These are phyloP conservation scores for Cladobotryum mycophilum DNA, from an alignment of 2,329 filamentous ascomycete genomes.

Conservation along the genomic window DNA sequence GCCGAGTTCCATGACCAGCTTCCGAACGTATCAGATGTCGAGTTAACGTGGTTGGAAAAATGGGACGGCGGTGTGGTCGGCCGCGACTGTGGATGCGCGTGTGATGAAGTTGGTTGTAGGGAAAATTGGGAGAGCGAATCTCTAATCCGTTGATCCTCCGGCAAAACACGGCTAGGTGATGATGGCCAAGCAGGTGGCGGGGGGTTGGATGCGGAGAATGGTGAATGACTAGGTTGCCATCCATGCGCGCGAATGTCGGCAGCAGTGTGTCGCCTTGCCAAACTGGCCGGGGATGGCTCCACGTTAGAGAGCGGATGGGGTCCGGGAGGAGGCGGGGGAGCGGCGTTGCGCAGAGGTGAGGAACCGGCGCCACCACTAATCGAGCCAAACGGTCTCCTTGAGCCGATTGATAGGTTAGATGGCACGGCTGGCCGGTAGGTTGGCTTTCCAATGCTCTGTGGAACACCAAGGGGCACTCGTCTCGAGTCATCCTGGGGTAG, in stretches of 20 bases:
- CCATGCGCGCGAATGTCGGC: constrained; percentile 90
- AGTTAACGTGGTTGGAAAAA: constrained; percentile 30
- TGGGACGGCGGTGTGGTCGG: constrained; percentile 47
- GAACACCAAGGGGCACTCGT: constrained; percentile 60
- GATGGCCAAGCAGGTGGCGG: constrained; percentile 47
- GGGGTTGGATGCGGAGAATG: constrained; percentile 54
- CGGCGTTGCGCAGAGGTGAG: constrained; percentile 65
- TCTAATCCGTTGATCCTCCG: constrained; percentile 49
- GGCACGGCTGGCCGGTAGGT: constrained; percentile 73
- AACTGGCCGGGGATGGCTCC: constrained; percentile 58
- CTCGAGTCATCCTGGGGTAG: constrained; percentile 78
- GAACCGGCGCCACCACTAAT: constrained; percentile 68
- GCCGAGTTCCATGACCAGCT: constrained; percentile 53
- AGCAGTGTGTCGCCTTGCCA: constrained; percentile 83
- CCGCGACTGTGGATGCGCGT: constrained; percentile 41
- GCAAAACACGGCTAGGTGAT: constrained; percentile 43
- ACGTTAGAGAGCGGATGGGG: constrained; percentile 61
- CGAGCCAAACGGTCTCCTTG: constrained; percentile 77
- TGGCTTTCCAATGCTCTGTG: constrained; percentile 51
- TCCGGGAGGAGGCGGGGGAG: constrained; percentile 56
- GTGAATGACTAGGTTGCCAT: constrained; percentile 61
- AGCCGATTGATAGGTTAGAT: constrained; percentile 71
- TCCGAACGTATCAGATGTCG: constrained; percentile 40
- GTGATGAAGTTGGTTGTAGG: constrained; percentile 36
- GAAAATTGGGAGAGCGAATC: constrained; percentile 54